Evolutionary conservation across 129 eudicot species (phyloP).

Genomic region (Chrysanthemum lavandulifolium): DNA sequence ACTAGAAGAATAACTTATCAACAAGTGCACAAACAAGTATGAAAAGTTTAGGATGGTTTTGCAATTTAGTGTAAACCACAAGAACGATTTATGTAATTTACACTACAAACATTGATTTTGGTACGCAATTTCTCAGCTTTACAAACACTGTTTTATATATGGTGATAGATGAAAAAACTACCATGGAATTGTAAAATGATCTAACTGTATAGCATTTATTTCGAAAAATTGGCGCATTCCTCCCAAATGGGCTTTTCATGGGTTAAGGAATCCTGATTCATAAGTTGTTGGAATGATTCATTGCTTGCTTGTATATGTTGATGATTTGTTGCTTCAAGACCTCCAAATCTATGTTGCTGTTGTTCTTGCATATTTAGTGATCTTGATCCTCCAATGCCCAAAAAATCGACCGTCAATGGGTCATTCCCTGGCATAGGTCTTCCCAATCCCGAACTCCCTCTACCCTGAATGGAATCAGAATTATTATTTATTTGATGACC

Average conservation of each 20-base stretch:
- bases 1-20: too few relatives aligned
- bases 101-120: too few relatives aligned
- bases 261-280: conserved; percentile 13
- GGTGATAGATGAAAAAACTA: not conserved
- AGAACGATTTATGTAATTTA: too few relatives aligned
- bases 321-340: conserved; percentile 41
- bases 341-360: conserved; percentile 14
- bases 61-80: too few relatives aligned
- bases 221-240: not conserved
- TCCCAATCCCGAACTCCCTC: conserved; percentile 18
- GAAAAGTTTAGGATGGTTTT: too few relatives aligned
- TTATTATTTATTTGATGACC: conserved; percentile 17
- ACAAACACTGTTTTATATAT: too few relatives aligned
- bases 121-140: too few relatives aligned
- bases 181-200: not conserved
- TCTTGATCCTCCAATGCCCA: conserved; percentile 57
- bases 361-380: conserved; percentile 36
- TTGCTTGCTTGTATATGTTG: conserved; percentile 44
- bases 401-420: conserved; percentile 56
- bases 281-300: conserved; percentile 31
- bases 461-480: conserved; percentile 11
- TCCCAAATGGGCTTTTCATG: conserved; percentile 14
- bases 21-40: too few relatives aligned
- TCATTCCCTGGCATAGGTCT: conserved; percentile 19
- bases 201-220: not conserved